These are phyloP conservation scores for Piedraia hortae DNA, from an alignment of 2,329 filamentous ascomycete species.

Conservation along the genomic window DNA sequence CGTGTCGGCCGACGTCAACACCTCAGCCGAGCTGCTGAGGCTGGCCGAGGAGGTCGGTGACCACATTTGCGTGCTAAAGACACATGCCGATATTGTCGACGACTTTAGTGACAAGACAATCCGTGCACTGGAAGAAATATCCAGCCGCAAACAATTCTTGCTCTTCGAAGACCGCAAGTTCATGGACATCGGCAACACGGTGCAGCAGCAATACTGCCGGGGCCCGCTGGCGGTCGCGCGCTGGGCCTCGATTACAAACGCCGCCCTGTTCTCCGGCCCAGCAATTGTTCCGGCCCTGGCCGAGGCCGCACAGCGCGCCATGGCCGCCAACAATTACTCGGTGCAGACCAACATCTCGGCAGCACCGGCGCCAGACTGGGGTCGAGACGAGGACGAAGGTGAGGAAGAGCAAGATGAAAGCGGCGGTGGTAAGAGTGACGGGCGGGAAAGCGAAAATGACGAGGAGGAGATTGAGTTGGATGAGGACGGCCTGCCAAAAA, in stretches of 20 bases:
- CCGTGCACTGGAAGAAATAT: slow-evolving; percentile 19
- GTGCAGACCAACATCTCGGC: slow-evolving; percentile 24
- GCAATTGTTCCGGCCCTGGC: slow-evolving; percentile 24
- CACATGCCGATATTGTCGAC: slow-evolving; percentile 32
- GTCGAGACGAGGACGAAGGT: slow-evolving; percentile 15
- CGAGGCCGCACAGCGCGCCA: slow-evolving; percentile 20
- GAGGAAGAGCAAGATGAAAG: slow-evolving; percentile 2
- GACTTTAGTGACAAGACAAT: slow-evolving; percentile 31
- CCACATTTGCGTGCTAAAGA: slow-evolving; percentile 31
- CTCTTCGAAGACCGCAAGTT: slow-evolving; percentile 29
- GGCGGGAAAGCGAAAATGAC: slow-evolving; percentile 15
- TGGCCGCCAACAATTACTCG: slow-evolving; percentile 22
- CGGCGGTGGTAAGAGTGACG: slow-evolving; percentile 4
- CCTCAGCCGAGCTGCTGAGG: slow-evolving; percentile 25
- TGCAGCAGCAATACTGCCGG: slow-evolving; percentile 26
- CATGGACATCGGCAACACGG: slow-evolving; percentile 26
- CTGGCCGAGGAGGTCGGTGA: slow-evolving; percentile 31
- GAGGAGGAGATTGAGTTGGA: slow-evolving; percentile 10
- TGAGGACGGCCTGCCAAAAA: slow-evolving; percentile 23
- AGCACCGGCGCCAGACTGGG: slow-evolving; percentile 20
- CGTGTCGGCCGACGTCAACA: slow-evolving; percentile 29
- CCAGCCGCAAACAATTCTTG: slow-evolving; percentile 22
- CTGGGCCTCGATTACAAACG: slow-evolving; percentile 26
- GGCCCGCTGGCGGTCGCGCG: slow-evolving; percentile 23
- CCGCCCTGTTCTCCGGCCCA: slow-evolving; percentile 25